Base-by-base conservation (phyloP, 257 asterid genomes). In the Forsythia suspensa region DNA sequence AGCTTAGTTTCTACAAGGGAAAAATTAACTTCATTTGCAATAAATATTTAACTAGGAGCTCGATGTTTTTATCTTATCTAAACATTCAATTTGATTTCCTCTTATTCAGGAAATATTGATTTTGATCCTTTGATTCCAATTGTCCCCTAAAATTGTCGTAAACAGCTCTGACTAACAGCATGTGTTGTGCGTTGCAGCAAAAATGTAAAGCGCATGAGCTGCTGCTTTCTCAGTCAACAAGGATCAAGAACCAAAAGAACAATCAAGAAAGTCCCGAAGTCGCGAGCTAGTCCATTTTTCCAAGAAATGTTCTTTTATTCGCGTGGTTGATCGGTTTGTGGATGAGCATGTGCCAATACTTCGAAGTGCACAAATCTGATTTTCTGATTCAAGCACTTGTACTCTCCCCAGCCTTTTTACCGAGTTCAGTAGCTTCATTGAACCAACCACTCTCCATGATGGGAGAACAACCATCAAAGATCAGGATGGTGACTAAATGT, bases 181-280 rank as follows among this genome's bases (percentile, higher is more conserved):
- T 76, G 70, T 76, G 24, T 24, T 24, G n/a, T 48, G 61, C 20
- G 40, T 37, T 84, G 88, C 24, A 24, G 24, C 24, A 90, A 83
- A 95, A 86, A 88, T 63, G 77, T 24, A 90, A 76, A 81, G 98
- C 92, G 82, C 92, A 91, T 74, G 95, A 91, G 79, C 86, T 91
- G 79, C 94, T 93, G 77, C 72, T 82, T 44, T 87, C 92, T 77
- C 98, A 95, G 87, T 88, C 83, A 42, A 82, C 72, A 63, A 89
- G 85, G 86, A 82, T 92, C 73, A 84, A 88, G 75, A 65, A 10
- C 82, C 73, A 42, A 29, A 81, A 73, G 74, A 76, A 80, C 84
- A 69, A 76, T 43, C 85, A 84, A 80, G 93, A 85, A 80, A 76
- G 11, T 36, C 72, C 52, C 63, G 86, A 85, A 80, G 84, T 67